These are phyloP conservation scores for Withania somnifera DNA, from an alignment of 305 asterid genomes.

Conservation along the genomic window DNA sequence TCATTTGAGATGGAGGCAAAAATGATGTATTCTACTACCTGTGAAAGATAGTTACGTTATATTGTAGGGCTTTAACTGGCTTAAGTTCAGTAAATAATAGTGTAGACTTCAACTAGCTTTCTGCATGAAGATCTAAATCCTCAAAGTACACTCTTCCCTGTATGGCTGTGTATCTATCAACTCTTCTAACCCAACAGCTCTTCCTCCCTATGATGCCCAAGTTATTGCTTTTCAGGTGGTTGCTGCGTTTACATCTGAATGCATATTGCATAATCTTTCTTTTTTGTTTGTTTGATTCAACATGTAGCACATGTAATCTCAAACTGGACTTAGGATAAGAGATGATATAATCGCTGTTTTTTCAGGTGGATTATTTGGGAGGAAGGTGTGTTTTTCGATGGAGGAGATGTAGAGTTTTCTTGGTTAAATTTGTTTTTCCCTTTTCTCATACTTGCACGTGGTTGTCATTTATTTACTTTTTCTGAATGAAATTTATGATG, in stretches of 20 bases:
- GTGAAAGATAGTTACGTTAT: background rate
- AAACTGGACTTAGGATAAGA: background rate
- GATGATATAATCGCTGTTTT: background rate
- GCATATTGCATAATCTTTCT: background rate
- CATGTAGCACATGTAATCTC: background rate
- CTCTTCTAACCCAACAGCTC: background rate
- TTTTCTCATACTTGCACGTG: background rate
- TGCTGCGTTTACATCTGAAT: background rate
- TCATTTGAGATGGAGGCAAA: background rate
- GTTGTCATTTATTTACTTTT: background rate
- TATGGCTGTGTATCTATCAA: background rate
- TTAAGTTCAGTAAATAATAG: background rate
- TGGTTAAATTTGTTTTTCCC: background rate
- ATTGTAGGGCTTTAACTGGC: background rate
- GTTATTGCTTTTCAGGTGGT: background rate
- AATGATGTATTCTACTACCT: background rate
- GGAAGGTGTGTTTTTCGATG: background rate
- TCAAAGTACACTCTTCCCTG: background rate
- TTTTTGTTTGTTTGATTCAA: background rate
- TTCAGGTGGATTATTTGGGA: background rate
- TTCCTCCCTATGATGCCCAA: background rate
- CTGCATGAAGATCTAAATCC: background rate
- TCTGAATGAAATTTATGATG: background rate
- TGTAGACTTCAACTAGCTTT: background rate
- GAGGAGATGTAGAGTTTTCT: background rate